Conservation (phyloP, 1,139 yeast genomes). For the Kurtzmaniella natalensis region DNA sequence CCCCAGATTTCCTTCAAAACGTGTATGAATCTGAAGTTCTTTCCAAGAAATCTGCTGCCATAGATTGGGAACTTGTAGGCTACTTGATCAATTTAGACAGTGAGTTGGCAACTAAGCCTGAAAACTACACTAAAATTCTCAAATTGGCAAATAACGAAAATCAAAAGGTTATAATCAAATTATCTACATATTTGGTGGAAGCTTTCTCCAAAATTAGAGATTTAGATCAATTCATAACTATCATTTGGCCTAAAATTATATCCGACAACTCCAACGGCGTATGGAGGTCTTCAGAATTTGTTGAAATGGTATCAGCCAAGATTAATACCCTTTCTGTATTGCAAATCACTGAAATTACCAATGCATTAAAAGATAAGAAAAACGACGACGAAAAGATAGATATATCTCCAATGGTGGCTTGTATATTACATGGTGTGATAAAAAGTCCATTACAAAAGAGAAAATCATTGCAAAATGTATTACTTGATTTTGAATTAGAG, state of each 20-base stretch:
- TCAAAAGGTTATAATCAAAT: constrained; percentile 2
- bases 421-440: constrained; percentile 40
- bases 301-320: constrained; percentile 33
- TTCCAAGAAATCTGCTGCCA: constrained; percentile 5
- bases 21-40: constrained; percentile 28
- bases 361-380: constrained; percentile 11
- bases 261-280: constrained; percentile 17
- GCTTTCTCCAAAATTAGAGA: constrained; percentile 61
- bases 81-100: constrained; percentile 46
- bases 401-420: constrained; percentile 22
- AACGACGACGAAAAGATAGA: constrained; percentile 4
- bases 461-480: constrained; percentile 13
- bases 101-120: constrained; percentile 48
- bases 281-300: constrained; percentile 28
- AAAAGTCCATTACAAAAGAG: constrained; percentile 17
- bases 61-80: constrained; percentile 43
- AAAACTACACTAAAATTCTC: constrained; percentile 26
- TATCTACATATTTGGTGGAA: constrained; percentile 39
- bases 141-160: constrained; percentile 13
- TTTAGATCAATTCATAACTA: constrained; percentile 41
- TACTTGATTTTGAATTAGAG: constrained; percentile 10
- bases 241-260: constrained; percentile 34
- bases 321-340: constrained; percentile 41
- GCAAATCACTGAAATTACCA: constrained; percentile 33
- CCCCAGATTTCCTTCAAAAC: constrained; percentile 39